Percentiles rank a stretch among this genome's conserved stretches.
phyloP scores from a whole-genome alignment of 2,329 filamentous ascomycete genomes.

The Claviceps africana region DNA sequence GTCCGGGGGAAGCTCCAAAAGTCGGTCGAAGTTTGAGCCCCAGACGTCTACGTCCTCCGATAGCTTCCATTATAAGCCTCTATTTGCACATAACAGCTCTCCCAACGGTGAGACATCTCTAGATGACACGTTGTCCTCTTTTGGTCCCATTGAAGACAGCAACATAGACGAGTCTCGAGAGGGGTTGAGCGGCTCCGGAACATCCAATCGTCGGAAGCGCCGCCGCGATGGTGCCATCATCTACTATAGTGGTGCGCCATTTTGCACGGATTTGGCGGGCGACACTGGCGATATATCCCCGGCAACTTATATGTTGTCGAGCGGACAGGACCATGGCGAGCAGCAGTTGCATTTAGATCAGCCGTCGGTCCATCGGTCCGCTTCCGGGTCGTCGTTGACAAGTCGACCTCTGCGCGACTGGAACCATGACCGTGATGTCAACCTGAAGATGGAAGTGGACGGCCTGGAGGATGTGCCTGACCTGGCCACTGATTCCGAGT shows the following conservation, averaged over 20 bases:
- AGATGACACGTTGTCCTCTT: slow-evolving; percentile 36
- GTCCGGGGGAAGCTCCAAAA: slow-evolving; percentile 22
- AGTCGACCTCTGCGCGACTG: slow-evolving; percentile 36
- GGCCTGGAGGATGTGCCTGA: slow-evolving; percentile 14
- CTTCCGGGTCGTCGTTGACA: slow-evolving; percentile 37
- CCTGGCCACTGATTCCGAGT: slow-evolving; percentile 20
- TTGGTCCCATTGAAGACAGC: slow-evolving; percentile 32
- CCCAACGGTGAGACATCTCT: slow-evolving; percentile 32
- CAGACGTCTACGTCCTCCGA: slow-evolving; percentile 26
- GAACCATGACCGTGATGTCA: slow-evolving; percentile 4
- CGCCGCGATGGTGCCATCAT: slow-evolving; percentile 62
- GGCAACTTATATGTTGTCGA: slow-evolving; percentile 34
- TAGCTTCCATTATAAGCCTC: slow-evolving; percentile 49
- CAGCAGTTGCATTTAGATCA: slow-evolving; percentile 8
- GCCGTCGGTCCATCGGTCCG: slow-evolving; percentile 22
- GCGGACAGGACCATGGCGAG: slow-evolving; percentile 22
- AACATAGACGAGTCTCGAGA: slow-evolving; percentile 33
- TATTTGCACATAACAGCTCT: slow-evolving; percentile 40
- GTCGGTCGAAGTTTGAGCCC: slow-evolving; percentile 25
- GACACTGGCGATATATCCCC: slow-evolving; percentile 40
- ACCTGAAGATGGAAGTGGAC: slow-evolving; percentile 18
- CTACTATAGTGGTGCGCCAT: slow-evolving; percentile 67
- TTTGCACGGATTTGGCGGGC: slow-evolving; percentile 67
- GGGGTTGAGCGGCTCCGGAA: slow-evolving; percentile 33
- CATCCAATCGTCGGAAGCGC: slow-evolving; percentile 35